Base-by-base conservation (phyloP, 2,329 filamentous ascomycete genomes). In the Coleophoma cylindrospora region DNA sequence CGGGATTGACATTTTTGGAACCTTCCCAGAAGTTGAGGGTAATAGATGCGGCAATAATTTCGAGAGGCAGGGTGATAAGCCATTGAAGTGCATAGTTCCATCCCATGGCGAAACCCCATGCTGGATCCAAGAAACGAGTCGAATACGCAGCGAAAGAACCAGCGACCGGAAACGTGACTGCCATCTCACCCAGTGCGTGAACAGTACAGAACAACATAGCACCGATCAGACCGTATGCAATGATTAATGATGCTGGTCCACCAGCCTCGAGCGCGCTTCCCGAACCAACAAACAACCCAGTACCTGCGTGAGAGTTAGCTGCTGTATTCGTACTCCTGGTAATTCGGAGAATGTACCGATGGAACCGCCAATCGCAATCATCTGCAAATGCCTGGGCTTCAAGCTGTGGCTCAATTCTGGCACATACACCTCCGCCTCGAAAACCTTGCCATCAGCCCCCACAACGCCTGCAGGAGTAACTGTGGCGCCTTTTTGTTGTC, bases 291-390 rank as follows among this genome's bases (percentile, higher is more conserved):
- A 95, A 95, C 1, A 95, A 74, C 57, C 90, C 90, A 15, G 87
- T 90, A 52, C 84, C 84, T 83, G 57, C n/a, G 53, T 13, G 27
- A 7, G 11, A 38, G 11, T n/a, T 13, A 17, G 13, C 36, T n/a
- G 15, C 36, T n/a, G 36, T 38, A 3, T 38, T 13, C 36, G 13
- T 7, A 7, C 14, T 8, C 6, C 13, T 3, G 12, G 15, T 38
- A 7, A 17, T 12, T n/a, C 19, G 3, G 7, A 43, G 19, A 15
- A 21, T 67, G 43, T 72, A 80, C 86, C 87, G 60, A 95, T 95
- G n/a, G 87, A 91, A 45, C 90, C 90, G 61, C 90, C 90, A 57
- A 96, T 95, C 15, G 91, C 91, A 74, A 96, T 96, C 91, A 96
- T 96, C 73, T 96, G 91, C 64, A 96, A 66, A 72, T 96, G 91